These are phyloP conservation scores for Alectoria sarmentosa DNA, from an alignment of 495 filamentous ascomycete genomes.

Conservation along the genomic window DNA sequence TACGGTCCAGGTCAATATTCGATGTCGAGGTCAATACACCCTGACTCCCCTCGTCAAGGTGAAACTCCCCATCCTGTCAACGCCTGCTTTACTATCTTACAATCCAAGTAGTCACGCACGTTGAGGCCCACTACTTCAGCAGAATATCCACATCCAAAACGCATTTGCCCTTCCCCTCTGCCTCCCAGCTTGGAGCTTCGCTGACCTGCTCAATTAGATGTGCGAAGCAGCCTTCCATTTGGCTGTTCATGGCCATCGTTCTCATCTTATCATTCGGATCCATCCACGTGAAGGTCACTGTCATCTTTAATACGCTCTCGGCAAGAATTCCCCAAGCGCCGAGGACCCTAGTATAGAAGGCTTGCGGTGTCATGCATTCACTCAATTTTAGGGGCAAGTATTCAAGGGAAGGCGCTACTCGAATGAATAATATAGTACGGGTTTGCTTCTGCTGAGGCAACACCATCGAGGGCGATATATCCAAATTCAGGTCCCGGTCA, in stretches of 20 bases:
- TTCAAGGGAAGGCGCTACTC: slow-evolving; percentile 1
- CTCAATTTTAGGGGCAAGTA: slow-evolving; percentile 10
- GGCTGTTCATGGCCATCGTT: slow-evolving; percentile 8
- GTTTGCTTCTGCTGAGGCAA: slow-evolving; percentile 3
- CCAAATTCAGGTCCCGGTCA: not conserved
- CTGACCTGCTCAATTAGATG: slow-evolving; percentile 10
- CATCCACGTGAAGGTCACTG: slow-evolving; percentile 8
- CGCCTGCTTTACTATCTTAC: not conserved
- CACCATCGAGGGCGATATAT: too few species aligned
- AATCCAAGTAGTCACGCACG: not conserved
- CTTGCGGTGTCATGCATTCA: not conserved
- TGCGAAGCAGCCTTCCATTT: slow-evolving; percentile 4
- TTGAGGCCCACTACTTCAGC: not conserved
- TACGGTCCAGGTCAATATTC: not conserved
- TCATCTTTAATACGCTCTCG: not conserved
- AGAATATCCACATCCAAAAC: slow-evolving; percentile 12
- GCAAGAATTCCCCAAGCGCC: not conserved
- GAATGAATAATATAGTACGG: slow-evolving; percentile 1
- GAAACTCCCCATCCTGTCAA: too few species aligned
- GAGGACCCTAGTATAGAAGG: not conserved
- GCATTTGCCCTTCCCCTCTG: slow-evolving; percentile 2
- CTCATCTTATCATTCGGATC: not conserved
- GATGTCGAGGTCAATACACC: too few species aligned
- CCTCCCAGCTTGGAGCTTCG: slow-evolving; percentile 2
- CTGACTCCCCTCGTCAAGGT: too few species aligned